Base-by-base conservation (phyloP, 2,329 filamentous ascomycete species). In the Endoconidiophora laricicola region DNA sequence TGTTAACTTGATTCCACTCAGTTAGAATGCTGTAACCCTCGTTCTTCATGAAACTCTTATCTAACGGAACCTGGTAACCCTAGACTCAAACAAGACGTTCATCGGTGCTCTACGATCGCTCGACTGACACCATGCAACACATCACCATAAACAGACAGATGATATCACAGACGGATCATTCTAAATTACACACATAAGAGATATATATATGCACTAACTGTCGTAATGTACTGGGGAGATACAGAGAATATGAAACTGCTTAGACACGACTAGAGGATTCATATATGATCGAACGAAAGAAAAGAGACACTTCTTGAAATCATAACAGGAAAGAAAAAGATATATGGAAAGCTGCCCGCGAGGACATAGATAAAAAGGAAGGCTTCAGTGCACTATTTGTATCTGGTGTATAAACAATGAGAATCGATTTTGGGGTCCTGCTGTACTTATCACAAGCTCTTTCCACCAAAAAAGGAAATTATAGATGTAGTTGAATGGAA, bases 321-420 rank as follows among this genome's bases (percentile, higher is more conserved):
- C 24, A 23, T 43, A 24, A 43, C 41, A 43, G 41, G n/a, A 43
- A 43, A 43, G n/a, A 43, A 43, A 20, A 24, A 22, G 40, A 43
- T 4, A 10, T 23, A 43, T 24, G 41, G 22, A 22, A 43, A 9
- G 20, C 9, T 22, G n/a, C 22, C 41, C 41, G 20, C 41, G 41
- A 43, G 41, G 41, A 43, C 9, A 12, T 40, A 22, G 1, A 43
- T 43, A 10, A 23, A 22, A 7, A 40, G 3, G 2, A 43, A n/a
- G 24, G 20, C 6, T 43, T 23, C 24, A 24, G 24, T 43, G 18
- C 41, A 9, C 24, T 22, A 24, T 43, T 20, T 43, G 41, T 24
- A 43, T 43, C 20, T 43, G 24, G 20, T 43, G 41, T 23, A 43
- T 18, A 18, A 43, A 43, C n/a, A 7, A 23, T 7, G 41, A 23